These are phyloP conservation scores for Xylaria telfairii DNA, from an alignment of 495 filamentous ascomycete genomes.

Conservation along the genomic window DNA sequence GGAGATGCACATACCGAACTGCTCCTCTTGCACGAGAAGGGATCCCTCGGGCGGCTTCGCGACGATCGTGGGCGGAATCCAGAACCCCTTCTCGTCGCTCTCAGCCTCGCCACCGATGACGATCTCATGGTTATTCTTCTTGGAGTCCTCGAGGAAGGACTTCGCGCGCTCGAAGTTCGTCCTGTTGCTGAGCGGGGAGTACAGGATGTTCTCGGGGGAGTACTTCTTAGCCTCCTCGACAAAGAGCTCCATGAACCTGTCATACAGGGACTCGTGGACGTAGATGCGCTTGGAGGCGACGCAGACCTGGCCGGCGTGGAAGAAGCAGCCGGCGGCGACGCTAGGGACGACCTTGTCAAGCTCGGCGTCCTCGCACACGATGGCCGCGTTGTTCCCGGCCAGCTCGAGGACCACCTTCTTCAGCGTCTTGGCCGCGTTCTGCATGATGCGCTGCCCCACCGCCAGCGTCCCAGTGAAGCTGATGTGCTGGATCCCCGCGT, in stretches of 20 bases:
- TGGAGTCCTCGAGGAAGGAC: slow-evolving; percentile 50
- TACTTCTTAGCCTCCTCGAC: slow-evolving; percentile 61
- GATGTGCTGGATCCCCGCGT: slow-evolving; percentile 70
- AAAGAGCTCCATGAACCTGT: slow-evolving; percentile 62
- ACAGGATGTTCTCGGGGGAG: slow-evolving; percentile 49
- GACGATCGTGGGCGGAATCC: slow-evolving; percentile 58
- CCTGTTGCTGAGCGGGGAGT: slow-evolving; percentile 66
- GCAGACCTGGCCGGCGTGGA: slow-evolving; percentile 65
- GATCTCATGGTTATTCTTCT: slow-evolving; percentile 52
- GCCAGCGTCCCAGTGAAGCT: slow-evolving; percentile 70
- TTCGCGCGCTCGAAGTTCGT: slow-evolving; percentile 64
- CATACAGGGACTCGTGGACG: slow-evolving; percentile 71
- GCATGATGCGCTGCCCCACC: slow-evolving; percentile 70
- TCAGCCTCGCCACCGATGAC: slow-evolving; percentile 45
- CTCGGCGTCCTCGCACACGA: slow-evolving; percentile 70
- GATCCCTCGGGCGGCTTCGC: slow-evolving; percentile 52
- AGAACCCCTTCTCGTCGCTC: slow-evolving; percentile 49
- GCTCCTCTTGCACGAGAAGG: slow-evolving; percentile 54
- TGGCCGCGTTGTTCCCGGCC: slow-evolving; percentile 73
- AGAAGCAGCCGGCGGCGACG: slow-evolving; percentile 59
- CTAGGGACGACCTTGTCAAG: slow-evolving; percentile 62
- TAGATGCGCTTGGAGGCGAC: slow-evolving; percentile 68
- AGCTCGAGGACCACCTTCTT: slow-evolving; percentile 60
- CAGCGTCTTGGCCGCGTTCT: slow-evolving; percentile 62
- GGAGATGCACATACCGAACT: slow-evolving; percentile 48